phyloP scores from a whole-genome alignment of 2,329 filamentous ascomycete genomes.

The Neofusicoccum laricinum region DNA sequence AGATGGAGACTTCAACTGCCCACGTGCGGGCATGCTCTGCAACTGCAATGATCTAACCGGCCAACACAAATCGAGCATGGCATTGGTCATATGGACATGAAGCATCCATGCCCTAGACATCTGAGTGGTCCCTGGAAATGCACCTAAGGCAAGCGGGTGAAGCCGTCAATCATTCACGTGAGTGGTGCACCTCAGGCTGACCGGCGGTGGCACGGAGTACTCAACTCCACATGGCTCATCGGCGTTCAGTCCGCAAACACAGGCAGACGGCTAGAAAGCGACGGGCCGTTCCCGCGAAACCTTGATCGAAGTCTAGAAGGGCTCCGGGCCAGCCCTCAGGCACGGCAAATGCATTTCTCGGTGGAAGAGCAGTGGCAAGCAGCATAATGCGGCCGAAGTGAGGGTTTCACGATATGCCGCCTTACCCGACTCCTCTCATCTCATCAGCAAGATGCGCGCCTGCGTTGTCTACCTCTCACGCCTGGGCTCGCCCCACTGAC shows the following conservation, averaged over 20 bases:
- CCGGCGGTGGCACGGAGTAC: not conserved
- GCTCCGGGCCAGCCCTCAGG: not conserved
- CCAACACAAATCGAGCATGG: not conserved
- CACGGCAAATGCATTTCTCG: not conserved
- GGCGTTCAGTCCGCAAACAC: conserved; percentile 5
- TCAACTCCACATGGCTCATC: not conserved
- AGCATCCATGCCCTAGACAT: not conserved
- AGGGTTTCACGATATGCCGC: conserved; percentile 7
- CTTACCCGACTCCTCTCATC: not conserved
- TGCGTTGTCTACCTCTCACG: not conserved
- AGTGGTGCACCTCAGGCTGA: not conserved
- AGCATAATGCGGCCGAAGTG: not conserved
- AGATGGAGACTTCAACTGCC: not conserved
- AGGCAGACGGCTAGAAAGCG: not conserved
- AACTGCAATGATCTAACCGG: too few species aligned
- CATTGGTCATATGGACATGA: not conserved
- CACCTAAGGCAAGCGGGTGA: not conserved
- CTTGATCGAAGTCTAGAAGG: not conserved
- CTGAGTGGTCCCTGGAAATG: not conserved
- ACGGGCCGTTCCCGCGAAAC: conserved; percentile 7
- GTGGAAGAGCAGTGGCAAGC: not conserved
- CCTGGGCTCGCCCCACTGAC: not conserved
- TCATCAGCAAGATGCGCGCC: not conserved
- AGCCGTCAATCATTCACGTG: not conserved
- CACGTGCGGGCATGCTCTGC: too few species aligned